These are phyloP conservation scores for Fusarium coffeatum DNA, from an alignment of 2,329 filamentous ascomycete species.

Conservation along the genomic window DNA sequence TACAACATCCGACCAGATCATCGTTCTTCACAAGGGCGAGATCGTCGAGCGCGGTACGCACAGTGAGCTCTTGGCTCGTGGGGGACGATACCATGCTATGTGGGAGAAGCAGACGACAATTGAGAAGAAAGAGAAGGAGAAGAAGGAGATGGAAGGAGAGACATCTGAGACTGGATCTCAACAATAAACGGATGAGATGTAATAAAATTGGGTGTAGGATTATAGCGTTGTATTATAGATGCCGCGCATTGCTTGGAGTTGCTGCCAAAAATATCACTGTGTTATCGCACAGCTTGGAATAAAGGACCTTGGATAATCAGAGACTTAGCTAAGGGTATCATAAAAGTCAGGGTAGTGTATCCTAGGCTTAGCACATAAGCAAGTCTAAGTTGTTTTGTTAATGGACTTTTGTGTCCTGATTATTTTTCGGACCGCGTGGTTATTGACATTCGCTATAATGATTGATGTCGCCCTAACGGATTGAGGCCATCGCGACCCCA, in stretches of 20 bases:
- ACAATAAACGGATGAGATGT: neutral
- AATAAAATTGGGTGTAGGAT: slow-evolving; percentile 6
- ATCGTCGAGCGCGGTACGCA: slow-evolving; percentile 65
- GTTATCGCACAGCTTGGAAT: neutral
- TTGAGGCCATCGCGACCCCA: neutral
- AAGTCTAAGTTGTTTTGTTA: too few species aligned
- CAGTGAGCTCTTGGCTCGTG: slow-evolving; percentile 56
- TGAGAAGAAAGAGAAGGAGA: slow-evolving; percentile 52
- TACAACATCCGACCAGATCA: slow-evolving; percentile 64
- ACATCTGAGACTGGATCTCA: slow-evolving; percentile 19
- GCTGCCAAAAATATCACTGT: neutral
- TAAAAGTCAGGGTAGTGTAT: too few species aligned
- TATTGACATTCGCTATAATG: neutral
- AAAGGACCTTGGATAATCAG: neutral
- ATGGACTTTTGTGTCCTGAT: too few species aligned
- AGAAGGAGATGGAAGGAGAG: slow-evolving; percentile 46
- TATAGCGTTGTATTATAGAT: neutral
- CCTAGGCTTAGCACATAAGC: too few species aligned
- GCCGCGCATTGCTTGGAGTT: neutral
- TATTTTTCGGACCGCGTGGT: too few species aligned
- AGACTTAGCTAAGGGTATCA: too few species aligned
- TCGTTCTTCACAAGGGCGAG: slow-evolving; percentile 64
- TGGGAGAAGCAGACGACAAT: slow-evolving; percentile 64
- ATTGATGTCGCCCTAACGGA: neutral
- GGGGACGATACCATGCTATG: slow-evolving; percentile 63